Evolutionary conservation across 2,329 filamentous ascomycete species (phyloP), one percentile per base, ranked within the genome.

Genomic region (Stagonosporopsis chrysanthemi): DNA sequence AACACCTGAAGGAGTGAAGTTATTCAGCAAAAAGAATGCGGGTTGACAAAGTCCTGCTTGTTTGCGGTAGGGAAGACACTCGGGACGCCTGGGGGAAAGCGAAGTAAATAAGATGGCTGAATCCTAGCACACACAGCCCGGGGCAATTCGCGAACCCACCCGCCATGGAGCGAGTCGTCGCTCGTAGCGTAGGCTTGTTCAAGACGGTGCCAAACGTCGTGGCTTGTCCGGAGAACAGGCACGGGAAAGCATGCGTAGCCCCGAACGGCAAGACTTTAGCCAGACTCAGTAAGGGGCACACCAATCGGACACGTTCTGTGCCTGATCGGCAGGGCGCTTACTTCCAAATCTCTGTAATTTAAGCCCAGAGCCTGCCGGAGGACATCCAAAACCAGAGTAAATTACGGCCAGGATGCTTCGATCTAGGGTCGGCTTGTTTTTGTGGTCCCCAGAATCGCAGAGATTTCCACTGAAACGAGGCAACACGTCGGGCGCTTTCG

Each of bases 1-100:
- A 73, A 68, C 61, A 74, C 70, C 73, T 76, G 60, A 75, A 75
- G 43, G 75, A 76, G 73, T 76, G 74, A 74, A 77, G 74, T 66
- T 74, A 69, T 72, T 70, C 73, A 75, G 72, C 73, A 65, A 73
- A 46, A 74, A 70, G 54, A 74, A 73, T 67, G 61, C 68, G 68
- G 62, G 65, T 68, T 67, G 64, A 70, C 69, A 60, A 74, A 70
- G 68, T 74, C 74, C 72, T 73, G 72, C 70, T 75, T 72, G 70
- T 66, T 66, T 70, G 69, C 66, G 69, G 67, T 70, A 58, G 57
- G 54, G 56, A 58, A 56, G 59, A 62, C 59, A 62, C 44, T 51
- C 58, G 66, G 65, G 59, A 63, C 56, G 59, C 39, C 54, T 65
- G 72, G 73, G 75, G 36, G 72, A 67, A 66, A 65, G 67, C 64